Percentiles rank a stretch among this genome's conserved stretches.
These are phyloP conservation scores for Penicillium steckii DNA, from an alignment of 495 filamentous ascomycete species.

Conservation along the genomic window DNA sequence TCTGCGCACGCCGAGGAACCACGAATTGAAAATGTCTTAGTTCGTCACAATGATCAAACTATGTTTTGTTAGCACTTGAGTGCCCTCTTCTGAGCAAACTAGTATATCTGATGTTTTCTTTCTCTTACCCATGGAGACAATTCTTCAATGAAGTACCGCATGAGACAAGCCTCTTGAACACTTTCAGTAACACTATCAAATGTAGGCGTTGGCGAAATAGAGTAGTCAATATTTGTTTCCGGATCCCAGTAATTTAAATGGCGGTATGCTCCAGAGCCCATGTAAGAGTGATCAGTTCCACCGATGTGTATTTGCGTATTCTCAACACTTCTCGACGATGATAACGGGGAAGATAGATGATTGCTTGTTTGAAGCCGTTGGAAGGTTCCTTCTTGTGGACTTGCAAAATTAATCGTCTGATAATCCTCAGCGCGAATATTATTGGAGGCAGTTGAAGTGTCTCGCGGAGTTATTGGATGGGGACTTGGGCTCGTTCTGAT, in stretches of 20 bases:
- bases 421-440: too few relatives aligned
- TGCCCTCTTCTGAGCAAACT: too few relatives aligned
- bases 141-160: conserved; percentile 30
- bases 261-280: background rate
- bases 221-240: background rate
- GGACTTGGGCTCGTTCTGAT: too few relatives aligned
- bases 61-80: background rate
- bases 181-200: background rate
- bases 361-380: background rate
- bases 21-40: conserved; percentile 22
- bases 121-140: conserved; percentile 28
- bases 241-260: background rate
- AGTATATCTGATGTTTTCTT: too few relatives aligned
- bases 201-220: conserved; percentile 1
- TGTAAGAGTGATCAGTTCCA: background rate
- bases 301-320: background rate
- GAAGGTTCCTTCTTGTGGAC: background rate
- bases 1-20: conserved; percentile 20
- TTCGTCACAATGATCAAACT: conserved; percentile 32
- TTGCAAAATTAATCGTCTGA: background rate
- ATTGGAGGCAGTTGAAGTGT: too few relatives aligned
- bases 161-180: conserved; percentile 22
- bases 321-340: background rate
- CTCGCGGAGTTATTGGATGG: too few relatives aligned
- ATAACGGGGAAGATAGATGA: background rate